Evolutionary conservation across 2,329 filamentous ascomycete genomes (phyloP).

Genomic region (Knufia fluminis): DNA sequence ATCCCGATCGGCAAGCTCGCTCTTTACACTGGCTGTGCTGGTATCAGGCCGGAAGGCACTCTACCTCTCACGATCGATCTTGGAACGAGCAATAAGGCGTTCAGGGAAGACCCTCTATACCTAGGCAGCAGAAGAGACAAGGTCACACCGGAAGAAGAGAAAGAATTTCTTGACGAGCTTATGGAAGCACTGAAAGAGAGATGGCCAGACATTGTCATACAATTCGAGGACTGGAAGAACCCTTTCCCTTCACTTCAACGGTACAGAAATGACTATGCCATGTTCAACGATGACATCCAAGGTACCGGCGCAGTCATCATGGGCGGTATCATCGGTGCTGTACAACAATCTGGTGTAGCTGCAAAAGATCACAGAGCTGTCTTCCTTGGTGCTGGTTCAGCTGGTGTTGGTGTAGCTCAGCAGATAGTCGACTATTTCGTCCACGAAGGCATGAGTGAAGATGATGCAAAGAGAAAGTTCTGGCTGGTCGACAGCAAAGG

Average conservation of each 20-base stretch:
- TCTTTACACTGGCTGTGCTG: constrained; percentile 89
- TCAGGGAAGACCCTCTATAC: constrained; percentile 76
- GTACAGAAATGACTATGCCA: constrained; percentile 80
- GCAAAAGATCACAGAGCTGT: constrained; percentile 86
- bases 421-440: constrained; percentile 97
- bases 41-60: constrained; percentile 70
- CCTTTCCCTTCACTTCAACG: constrained; percentile 88
- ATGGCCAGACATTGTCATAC: constrained; percentile 67
- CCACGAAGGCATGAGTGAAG: constrained; percentile 78
- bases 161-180: constrained; percentile 92
- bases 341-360: constrained; percentile 77
- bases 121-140: constrained; percentile 81
- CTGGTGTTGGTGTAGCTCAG: constrained; percentile 94
- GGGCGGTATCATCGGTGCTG: constrained; percentile 64
- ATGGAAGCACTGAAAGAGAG: constrained; percentile 80
- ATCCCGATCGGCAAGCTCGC: constrained; percentile 96
- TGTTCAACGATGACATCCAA: constrained; percentile 98
- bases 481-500: constrained; percentile 97
- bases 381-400: constrained; percentile 91
- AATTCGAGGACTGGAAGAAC: constrained; percentile 97
- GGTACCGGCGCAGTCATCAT: constrained; percentile 93
- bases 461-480: constrained; percentile 82
- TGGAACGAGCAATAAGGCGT: constrained; percentile 53
- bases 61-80: constrained; percentile 55
- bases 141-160: constrained; percentile 65